Conservation (phyloP, 1,284 basidiomycete genomes). For the Austroboletus niveus region DNA sequence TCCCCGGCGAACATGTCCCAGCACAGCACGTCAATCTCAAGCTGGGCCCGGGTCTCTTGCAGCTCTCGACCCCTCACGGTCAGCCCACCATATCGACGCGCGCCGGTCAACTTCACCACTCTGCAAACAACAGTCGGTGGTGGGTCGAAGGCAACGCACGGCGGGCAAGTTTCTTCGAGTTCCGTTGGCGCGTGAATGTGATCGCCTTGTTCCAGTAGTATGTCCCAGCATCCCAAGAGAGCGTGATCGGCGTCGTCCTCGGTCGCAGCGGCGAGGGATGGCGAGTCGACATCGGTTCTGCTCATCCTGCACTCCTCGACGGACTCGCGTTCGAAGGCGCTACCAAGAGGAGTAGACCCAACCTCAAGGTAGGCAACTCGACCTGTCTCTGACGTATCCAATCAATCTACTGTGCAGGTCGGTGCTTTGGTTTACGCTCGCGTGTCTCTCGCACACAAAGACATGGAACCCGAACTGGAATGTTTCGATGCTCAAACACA, state of each 20-base stretch:
- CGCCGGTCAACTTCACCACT: conserved; percentile 64
- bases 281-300: conserved; percentile 80
- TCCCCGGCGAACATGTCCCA: conserved; percentile 68
- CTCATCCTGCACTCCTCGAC: conserved; percentile 74
- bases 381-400: not conserved
- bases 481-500: conserved; percentile 85
- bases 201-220: conserved; percentile 52
- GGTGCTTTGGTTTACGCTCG: conserved; percentile 80
- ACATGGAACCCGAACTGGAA: conserved; percentile 88
- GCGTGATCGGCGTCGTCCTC: conserved; percentile 70
- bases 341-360: conserved; percentile 80
- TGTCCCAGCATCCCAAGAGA: conserved; percentile 79
- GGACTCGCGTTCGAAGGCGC: conserved; percentile 85
- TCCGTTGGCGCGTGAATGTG: not conserved
- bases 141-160: conserved; percentile 80
- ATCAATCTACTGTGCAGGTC: conserved; percentile 47
- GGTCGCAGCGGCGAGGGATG: conserved; percentile 76
- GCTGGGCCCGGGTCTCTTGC: conserved; percentile 72
- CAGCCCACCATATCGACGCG: conserved; percentile 59
- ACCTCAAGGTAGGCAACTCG: conserved; percentile 60
- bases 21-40: conserved; percentile 75
- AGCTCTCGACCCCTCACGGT: conserved; percentile 36
- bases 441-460: conserved; percentile 81
- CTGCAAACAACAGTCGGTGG: conserved; percentile 70
- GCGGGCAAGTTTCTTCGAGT: conserved; percentile 47